phyloP scores from a whole-genome alignment of 345 rosid species.

The Geranium rotundifolium region DNA sequence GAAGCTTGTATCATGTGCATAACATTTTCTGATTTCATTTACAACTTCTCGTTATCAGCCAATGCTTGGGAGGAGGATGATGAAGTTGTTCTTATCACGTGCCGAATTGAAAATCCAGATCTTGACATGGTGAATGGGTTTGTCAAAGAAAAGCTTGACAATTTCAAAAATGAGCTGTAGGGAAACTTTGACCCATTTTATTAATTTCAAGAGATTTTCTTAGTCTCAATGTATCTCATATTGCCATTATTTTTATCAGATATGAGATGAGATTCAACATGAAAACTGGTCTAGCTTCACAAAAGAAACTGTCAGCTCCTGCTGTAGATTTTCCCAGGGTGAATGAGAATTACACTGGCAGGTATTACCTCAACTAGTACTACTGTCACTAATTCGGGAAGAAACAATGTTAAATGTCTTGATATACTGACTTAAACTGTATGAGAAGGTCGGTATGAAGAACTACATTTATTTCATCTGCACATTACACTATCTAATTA shows the following conservation, averaged over 20 bases:
- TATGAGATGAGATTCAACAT: slow-evolving; percentile 94
- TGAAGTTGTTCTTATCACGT: slow-evolving; percentile 78
- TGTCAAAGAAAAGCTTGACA: slow-evolving; percentile 64
- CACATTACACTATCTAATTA: too few species aligned
- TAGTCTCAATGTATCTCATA: neutral
- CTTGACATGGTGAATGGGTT: slow-evolving; percentile 65
- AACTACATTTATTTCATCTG: too few species aligned
- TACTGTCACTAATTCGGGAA: neutral
- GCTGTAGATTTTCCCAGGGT: slow-evolving; percentile 91
- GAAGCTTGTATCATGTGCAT: too few species aligned
- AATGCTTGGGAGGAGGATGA: slow-evolving; percentile 99
- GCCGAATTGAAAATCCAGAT: slow-evolving; percentile 71
- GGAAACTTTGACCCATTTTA: slow-evolving; percentile 7
- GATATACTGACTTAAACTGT: too few species aligned
- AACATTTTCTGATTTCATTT: slow-evolving; percentile 2
- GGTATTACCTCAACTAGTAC: slow-evolving; percentile 25
- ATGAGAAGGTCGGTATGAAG: too few species aligned
- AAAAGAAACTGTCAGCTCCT: slow-evolving; percentile 67
- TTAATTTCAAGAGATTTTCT: slow-evolving; percentile 2
- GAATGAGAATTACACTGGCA: slow-evolving; percentile 73
- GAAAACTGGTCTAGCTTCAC: slow-evolving; percentile 71
- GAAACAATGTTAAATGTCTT: too few species aligned
- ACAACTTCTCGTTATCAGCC: slow-evolving; percentile 29
- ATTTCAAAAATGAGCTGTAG: slow-evolving; percentile 63
- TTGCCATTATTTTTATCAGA: slow-evolving; percentile 27